Base-by-base conservation (phyloP, 2,329 filamentous ascomycete genomes). In the Cryphonectria radicalis region DNA sequence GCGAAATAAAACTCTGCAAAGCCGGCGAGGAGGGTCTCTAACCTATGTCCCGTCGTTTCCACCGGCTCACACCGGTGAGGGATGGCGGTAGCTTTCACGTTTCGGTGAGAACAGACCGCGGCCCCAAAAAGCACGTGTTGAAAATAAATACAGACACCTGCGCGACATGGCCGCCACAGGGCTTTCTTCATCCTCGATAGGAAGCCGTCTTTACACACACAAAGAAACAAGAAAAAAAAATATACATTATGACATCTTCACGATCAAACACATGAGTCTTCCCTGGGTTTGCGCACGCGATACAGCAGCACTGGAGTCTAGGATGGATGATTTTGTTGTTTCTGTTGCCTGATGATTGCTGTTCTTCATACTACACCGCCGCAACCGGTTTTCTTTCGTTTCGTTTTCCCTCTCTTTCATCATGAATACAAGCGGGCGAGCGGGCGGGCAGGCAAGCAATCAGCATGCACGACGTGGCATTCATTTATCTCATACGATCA, bases 1-100 rank as follows among this genome's bases (percentile, higher is more conserved):
- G 96, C 76, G 95, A 98, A 82, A 98, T 98, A 82, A 97, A 95
- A 83, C 88, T 98, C 71, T 99, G 96, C 85, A 96, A 95, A 82
- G 95, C 96, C 73, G 96, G 95, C 76, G 93, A 98, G 83, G 95
- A 98, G 86, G 96, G 96, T 71, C 91, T 97, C 77, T 98, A 88
- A 82, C 75, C 72, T 73, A 70, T 70, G 76, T 71, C 74, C 78
- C 78, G 78, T 75, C 77, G 72, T 73, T 73, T 69, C 55, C 71
- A 71, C 71, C 62, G 71, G 69, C 42, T 57, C 55, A 22, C 42
- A 59, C 53, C 69, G 43, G 62, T 46, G 69, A 62, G 71, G 71
- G 71, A 73, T 73, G 71, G 57, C 71, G 71, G 71, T 43, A 73
- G 71, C 55, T 71, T 66, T 67, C 71, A 71, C 70, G 71, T 68